Percentiles rank a stretch among this genome's conserved stretches.
phyloP scores from a whole-genome alignment of 495 filamentous ascomycete genomes.

The Aspergillus avenaceus region DNA sequence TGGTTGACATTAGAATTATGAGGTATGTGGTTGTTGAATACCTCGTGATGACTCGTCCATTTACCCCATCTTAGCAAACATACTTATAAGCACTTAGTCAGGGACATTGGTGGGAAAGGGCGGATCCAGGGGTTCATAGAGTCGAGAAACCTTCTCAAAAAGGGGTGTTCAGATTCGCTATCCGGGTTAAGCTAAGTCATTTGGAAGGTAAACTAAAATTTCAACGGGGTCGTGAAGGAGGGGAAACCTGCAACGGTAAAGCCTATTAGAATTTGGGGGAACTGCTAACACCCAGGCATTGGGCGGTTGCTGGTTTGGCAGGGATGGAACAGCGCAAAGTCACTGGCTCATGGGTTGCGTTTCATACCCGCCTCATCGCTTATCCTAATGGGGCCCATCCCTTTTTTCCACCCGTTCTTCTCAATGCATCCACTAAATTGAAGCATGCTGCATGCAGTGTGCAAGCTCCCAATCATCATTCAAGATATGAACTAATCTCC shows the following conservation, averaged over 20 bases:
- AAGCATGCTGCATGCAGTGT: no score
- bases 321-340: conserved; percentile 1
- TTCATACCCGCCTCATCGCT: neutral
- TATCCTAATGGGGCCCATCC: conserved; percentile 2
- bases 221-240: neutral
- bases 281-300: neutral
- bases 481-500: no score
- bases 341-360: neutral
- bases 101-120: conserved; percentile 4
- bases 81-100: neutral
- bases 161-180: neutral
- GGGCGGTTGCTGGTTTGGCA: neutral
- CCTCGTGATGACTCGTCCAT: neutral
- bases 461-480: no score
- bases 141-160: neutral
- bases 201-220: neutral
- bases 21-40: neutral
- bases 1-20: no score
- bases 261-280: neutral
- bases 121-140: conserved; percentile 10
- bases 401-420: neutral
- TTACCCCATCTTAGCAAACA: neutral
- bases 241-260: neutral
- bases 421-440: no score
- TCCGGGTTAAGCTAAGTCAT: neutral